Base-by-base conservation (phyloP, 208 protist species). In the Endotrypanum monterogeii region DNA sequence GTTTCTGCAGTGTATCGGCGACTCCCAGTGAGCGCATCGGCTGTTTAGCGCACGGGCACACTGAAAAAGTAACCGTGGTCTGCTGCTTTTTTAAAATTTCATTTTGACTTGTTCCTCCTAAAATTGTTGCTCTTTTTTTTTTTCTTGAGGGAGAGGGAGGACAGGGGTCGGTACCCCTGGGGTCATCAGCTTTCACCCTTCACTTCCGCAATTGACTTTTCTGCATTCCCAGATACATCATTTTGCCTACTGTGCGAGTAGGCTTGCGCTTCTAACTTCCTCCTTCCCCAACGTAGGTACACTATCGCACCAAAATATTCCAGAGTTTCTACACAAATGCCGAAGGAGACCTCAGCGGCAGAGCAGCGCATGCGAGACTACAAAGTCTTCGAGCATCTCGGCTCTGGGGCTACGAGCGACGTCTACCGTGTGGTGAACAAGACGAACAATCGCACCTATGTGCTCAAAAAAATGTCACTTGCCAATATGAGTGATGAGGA, bases 391-490 rank as follows among this genome's bases (percentile, higher is more conserved):
- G 78, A 92, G 72, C 79, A 89, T 71, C 75, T 97, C 41, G 88
- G 90, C 54, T 89, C 84, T 48, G 92, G 92, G 18, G 84, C 79
- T 1, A 87, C 89, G 20, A 83, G 86, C 50, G 89, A 93, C 56
- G 90, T 90, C 28, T 95, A 92, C 78, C 79, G 74, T n/a, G 89
- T 97, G 3, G 66, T 78, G 7, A 81, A 91, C 71, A 83, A 82
- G 16, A 39, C 71, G 16, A 90, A 89, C 32, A 75, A 83, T 14
- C 83, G 83, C 37, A 61, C 77, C 7, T 97, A 94, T 72, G 90
- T 97, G 16, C 65, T 97, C 30, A 97, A 97, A 78, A 88, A 95
- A 73, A 97, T 95, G 86, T 88, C 85, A 0, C 72, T 94, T 14
- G 79, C 85, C 7, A 88, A 83, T 48, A 90, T 94, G 90, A 89